Evolutionary conservation across 1,284 basidiomycete genomes (phyloP).

Genomic region (Lentinula novae-zelandiae): DNA sequence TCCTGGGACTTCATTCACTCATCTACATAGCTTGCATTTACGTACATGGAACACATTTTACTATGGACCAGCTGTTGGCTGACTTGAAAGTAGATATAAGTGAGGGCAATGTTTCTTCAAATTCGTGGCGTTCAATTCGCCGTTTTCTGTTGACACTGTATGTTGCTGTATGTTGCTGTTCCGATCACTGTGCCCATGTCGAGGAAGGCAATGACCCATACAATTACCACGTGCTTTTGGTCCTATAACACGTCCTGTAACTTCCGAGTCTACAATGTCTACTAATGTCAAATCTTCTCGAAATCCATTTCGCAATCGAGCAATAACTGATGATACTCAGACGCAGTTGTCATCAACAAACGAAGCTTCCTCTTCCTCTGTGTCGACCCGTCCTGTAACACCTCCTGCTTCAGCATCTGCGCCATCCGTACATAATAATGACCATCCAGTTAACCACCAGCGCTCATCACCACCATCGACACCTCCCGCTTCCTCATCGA

Average conservation of each 20-base stretch:
- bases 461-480: neutral
- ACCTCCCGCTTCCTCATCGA: neutral
- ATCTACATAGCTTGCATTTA: too few relatives aligned
- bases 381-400: neutral
- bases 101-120: too few relatives aligned
- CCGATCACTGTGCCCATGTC: too few relatives aligned
- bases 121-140: too few relatives aligned
- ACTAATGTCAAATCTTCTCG: neutral
- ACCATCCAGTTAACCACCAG: neutral
- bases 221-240: neutral
- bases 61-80: too few relatives aligned
- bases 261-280: neutral
- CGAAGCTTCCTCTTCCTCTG: neutral
- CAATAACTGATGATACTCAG: neutral
- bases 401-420: neutral
- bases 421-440: neutral
- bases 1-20: too few relatives aligned
- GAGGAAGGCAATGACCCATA: too few relatives aligned
- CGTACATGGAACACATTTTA: too few relatives aligned
- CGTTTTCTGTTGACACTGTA: too few relatives aligned
- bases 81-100: too few relatives aligned
- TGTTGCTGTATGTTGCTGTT: too few relatives aligned
- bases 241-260: neutral
- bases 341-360: neutral
- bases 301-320: conserved; percentile 10